These are phyloP conservation scores for Entomortierella lignicola DNA, from an alignment of 192 early-diverging fungal genomes.

Conservation along the genomic window DNA sequence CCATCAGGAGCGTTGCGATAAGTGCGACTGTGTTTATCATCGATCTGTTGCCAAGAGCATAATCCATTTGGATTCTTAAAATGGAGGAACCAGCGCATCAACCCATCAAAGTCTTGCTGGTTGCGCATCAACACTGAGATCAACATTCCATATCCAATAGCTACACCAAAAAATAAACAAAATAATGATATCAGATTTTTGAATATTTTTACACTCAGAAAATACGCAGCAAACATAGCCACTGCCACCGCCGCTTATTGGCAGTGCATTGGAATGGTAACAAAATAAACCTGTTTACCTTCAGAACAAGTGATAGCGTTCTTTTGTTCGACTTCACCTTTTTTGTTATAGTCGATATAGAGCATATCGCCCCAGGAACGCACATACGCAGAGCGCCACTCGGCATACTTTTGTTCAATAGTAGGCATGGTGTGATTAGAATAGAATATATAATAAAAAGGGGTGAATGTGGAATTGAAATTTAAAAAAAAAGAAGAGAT, in stretches of 20 bases:
- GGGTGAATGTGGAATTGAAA: background rate
- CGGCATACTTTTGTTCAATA: constrained; percentile 35
- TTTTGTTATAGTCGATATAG: constrained; percentile 67
- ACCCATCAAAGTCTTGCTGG: constrained; percentile 66
- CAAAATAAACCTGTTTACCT: constrained; percentile 36
- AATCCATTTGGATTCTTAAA: constrained; percentile 61
- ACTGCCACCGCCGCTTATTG: background rate
- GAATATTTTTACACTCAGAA: background rate
- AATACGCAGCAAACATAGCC: background rate
- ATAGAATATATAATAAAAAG: background rate
- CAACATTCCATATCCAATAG: constrained; percentile 66
- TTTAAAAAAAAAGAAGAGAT: too few relatives aligned
- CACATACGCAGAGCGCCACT: constrained; percentile 55
- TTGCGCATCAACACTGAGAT: constrained; percentile 64
- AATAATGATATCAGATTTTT: background rate
- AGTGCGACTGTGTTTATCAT: constrained; percentile 41
- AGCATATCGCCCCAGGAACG: constrained; percentile 58
- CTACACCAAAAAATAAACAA: constrained; percentile 9
- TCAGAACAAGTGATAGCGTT: constrained; percentile 65
- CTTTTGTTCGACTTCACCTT: constrained; percentile 56
- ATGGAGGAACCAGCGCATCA: constrained; percentile 60
- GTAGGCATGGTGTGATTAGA: constrained; percentile 26
- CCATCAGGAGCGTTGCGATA: constrained; percentile 61
- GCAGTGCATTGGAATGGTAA: background rate
- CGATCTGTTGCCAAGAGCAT: constrained; percentile 62